A percentile compares a stretch with the other conserved stretches of the same genome.
Evolutionary conservation across 176 grass and related monocot species (phyloP).

Genomic region (Cenchrus fungigraminus): DNA sequence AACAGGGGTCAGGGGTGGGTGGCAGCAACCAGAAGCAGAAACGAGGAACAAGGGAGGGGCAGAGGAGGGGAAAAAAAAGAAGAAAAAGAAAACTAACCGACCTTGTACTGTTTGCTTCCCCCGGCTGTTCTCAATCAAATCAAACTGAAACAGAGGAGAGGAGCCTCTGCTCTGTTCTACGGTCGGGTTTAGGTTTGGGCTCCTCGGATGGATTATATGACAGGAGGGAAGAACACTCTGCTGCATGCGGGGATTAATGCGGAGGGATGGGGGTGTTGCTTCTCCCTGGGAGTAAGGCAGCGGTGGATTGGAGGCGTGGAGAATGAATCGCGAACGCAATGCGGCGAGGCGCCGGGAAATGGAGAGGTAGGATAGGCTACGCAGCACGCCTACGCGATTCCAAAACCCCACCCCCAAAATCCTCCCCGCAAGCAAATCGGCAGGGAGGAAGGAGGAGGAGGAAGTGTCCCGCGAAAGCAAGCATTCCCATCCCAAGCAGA

Average conservation of each 20-base stretch:
- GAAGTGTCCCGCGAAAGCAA: not conserved
- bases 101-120: not conserved
- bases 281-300: conserved; percentile 9
- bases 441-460: not conserved
- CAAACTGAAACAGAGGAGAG: not conserved
- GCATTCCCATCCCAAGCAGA: not conserved
- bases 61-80: not conserved
- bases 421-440: not conserved
- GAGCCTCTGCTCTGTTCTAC: not conserved
- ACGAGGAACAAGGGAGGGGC: not conserved
- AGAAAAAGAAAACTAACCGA: not conserved
- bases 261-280: not conserved
- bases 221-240: not conserved
- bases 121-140: not conserved
- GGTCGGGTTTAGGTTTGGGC: not conserved
- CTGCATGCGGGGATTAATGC: not conserved
- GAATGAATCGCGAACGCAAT: not conserved
- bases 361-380: not conserved
- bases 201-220: not conserved
- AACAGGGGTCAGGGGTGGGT: not conserved
- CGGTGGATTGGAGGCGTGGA: conserved; percentile 3
- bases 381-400: conserved; percentile 40
- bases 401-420: not conserved
- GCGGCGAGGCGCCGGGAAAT: not conserved
- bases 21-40: not conserved